phyloP scores from a whole-genome alignment of 352 stramenopile genomes.

The Hyphochytrium catenoides region DNA sequence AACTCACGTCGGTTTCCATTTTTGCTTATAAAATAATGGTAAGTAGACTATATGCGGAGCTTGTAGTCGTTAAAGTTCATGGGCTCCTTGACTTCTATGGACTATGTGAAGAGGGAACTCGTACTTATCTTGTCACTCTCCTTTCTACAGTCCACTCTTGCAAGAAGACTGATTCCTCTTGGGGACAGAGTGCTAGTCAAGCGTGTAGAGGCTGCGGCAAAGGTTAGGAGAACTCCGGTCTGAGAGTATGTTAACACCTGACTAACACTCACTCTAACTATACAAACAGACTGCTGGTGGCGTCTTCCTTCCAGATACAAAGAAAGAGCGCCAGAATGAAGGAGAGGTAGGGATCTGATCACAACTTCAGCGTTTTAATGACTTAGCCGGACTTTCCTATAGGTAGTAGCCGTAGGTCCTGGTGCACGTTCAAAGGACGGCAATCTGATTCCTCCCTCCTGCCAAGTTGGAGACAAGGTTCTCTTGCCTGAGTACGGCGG shows the following conservation, averaged over 20 bases:
- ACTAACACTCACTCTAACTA: neutral
- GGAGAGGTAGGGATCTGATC: too few species aligned
- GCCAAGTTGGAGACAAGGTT: constrained; percentile 77
- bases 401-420: constrained; percentile 77
- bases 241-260: neutral
- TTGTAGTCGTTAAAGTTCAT: too few species aligned
- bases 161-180: constrained; percentile 79
- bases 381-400: too few species aligned
- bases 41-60: too few species aligned
- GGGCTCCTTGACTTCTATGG: too few species aligned
- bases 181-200: constrained; percentile 84
- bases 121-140: too few species aligned
- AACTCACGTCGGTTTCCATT: too few species aligned
- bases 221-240: constrained; percentile 14
- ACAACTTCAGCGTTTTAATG: too few species aligned
- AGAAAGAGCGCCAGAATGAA: constrained; percentile 77
- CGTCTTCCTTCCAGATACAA: constrained; percentile 79
- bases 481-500: constrained; percentile 88
- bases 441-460: constrained; percentile 51
- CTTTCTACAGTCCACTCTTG: too few species aligned
- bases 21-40: too few species aligned
- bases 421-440: constrained; percentile 67
- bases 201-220: constrained; percentile 64
- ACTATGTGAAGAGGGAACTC: too few species aligned
- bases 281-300: constrained; percentile 51